Base-by-base conservation (phyloP, 1,284 basidiomycete genomes). In the Trametes versicolor region DNA sequence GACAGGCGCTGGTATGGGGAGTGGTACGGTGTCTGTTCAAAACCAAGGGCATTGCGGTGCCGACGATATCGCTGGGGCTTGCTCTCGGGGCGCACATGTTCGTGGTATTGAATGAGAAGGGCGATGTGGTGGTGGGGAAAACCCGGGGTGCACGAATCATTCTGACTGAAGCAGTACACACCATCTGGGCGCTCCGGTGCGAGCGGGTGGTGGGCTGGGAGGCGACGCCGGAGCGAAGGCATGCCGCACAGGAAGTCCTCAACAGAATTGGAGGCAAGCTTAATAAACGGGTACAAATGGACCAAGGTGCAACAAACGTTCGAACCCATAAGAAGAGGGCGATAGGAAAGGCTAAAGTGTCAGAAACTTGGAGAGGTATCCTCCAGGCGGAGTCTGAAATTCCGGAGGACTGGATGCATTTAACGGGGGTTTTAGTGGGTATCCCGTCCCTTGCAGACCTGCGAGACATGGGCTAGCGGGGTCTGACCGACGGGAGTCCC, bases 361-460 rank as follows among this genome's bases (percentile, higher is more conserved):
- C 23, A 4, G 7, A 5, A 6, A 54, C 52, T 12, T 54, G 37
- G 52, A 41, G 32, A 37, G 19, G 32, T 4, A 4, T 45, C 37
- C 37, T 39, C 37, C 10, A 25, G 45, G 21, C 7, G 7, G 45
- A 48, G 45, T 10, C 8, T n/a, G 23, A 19, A 45, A 45, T 45
- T 9, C 43, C 43, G 10, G 51, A 37, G 5, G 55, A 34, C 19
- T 47, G 39, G 41, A 25, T 27, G 6, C 21, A 15, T 9, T 4
- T 12, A 7, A 4, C 55, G 55, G 55, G 43, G 55, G 27, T 47
- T 57, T 57, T 57, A 57, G 55, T 57, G 55, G 55, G 55, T 57
- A 57, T 12, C 4, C 37, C 23, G 53, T 27, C 29, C 3, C 19
- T 13, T 3, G 6, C 19, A 17, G 15, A 43, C 13, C 4, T 25